Evolutionary conservation across 768 basidiomycete species (phyloP), one percentile per base, ranked within the genome.

Genomic region (Leccinum ochraceum): DNA sequence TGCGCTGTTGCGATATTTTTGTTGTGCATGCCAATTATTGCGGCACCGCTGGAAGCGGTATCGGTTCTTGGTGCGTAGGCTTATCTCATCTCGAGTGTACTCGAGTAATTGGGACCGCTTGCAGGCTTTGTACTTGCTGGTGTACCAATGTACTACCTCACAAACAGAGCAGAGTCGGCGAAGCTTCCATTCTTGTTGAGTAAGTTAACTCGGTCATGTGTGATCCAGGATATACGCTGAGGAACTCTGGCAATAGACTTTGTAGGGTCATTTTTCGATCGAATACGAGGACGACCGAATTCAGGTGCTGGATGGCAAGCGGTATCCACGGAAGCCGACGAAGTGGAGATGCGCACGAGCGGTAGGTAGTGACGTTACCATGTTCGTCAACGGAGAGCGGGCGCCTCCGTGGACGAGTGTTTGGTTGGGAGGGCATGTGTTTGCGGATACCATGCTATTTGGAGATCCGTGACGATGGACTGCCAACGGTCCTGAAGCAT

Each of bases 11-110:
- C 63, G 5, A 32, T 70, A 59, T 60, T 63, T 76, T 79, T 98
- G 56, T 78, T 99, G 10, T 90, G 88, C 67, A 96, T 99, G 93
- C 95, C 95, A 2, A 81, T 96, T 54, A 88, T 95, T 59, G 96
- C 96, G 3, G 95, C 95, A 22, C 96, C 96, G 7, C 77, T 88
- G 14, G 90, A 96, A 71, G 94, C 95, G 0, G 72, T 92, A 6
- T 87, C 94, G 8, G 95, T 94, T 6, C 80, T 97, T 58, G 89
- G 94, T 95, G 66, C 59, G 84, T 77, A 46, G 14, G 16, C 2
- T 14, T 14, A 11, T 13, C 11, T 26, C 8, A 24, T 30, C 11
- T 1, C 39, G 37, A 17, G 51, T 53, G 9, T 17, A 22, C 16
- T 55, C 3, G 3, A 42, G 55, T 61, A 34, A 62, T 46, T 44